A percentile compares a stretch with the other conserved stretches of the same genome.
These are phyloP conservation scores for Tillandsia fasciculata DNA, from an alignment of 176 grass and related monocot species.

Conservation along the genomic window DNA sequence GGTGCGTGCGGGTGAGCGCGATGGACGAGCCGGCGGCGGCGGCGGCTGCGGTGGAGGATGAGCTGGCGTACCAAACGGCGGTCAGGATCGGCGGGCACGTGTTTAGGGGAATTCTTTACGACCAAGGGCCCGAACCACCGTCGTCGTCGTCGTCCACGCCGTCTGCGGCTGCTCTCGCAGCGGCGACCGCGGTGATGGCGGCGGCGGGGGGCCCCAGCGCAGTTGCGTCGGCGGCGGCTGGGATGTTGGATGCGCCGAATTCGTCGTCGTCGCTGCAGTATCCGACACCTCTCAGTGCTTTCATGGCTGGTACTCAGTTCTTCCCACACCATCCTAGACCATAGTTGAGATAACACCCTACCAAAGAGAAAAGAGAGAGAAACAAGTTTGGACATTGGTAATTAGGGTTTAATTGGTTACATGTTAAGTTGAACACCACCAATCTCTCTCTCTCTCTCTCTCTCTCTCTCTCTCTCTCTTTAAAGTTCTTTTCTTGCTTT, in stretches of 20 bases:
- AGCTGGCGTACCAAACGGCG: constrained; percentile 38
- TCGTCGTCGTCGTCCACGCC: neutral
- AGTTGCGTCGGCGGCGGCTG: constrained; percentile 5
- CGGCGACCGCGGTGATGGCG: neutral
- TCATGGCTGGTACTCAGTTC: constrained; percentile 58
- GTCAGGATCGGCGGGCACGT: constrained; percentile 41
- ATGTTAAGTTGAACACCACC: too few relatives aligned
- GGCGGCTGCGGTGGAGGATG: constrained; percentile 12
- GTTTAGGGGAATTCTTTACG: constrained; percentile 44
- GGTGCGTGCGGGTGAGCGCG: constrained; percentile 37
- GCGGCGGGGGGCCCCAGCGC: constrained; percentile 1
- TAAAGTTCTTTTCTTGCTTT: too few relatives aligned
- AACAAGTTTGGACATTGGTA: too few relatives aligned
- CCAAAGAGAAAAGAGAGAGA: neutral
- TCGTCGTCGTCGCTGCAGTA: constrained; percentile 18
- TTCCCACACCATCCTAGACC: constrained; percentile 43
- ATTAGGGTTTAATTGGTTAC: too few relatives aligned
- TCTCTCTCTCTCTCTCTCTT: too few relatives aligned
- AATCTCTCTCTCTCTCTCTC: too few relatives aligned
- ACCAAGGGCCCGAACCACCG: constrained; percentile 29
- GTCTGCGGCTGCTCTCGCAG: constrained; percentile 20
- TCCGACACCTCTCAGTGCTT: constrained; percentile 34
- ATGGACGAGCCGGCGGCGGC: constrained; percentile 15
- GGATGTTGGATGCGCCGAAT: constrained; percentile 6
- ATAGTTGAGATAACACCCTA: constrained; percentile 4